phyloP scores from a whole-genome alignment of 257 asterid species.

The Primulina tabacum region DNA sequence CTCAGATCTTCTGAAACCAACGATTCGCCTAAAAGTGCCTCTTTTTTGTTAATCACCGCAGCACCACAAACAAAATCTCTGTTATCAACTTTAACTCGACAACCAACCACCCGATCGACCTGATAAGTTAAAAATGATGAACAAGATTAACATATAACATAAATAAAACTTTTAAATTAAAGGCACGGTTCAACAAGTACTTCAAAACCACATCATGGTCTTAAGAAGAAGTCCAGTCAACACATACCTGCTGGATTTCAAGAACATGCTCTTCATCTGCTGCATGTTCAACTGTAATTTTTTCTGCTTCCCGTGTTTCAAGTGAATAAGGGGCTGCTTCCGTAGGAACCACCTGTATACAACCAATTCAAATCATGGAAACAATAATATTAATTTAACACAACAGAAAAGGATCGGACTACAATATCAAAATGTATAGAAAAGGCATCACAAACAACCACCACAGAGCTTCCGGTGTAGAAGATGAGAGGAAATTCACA shows the following conservation, averaged over 20 bases:
- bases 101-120: constrained; percentile 91
- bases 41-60: constrained; percentile 33
- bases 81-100: constrained; percentile 58
- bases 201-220: constrained; percentile 18
- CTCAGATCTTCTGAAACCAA: background rate
- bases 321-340: constrained; percentile 36
- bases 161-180: background rate
- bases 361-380: constrained; percentile 20
- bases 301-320: constrained; percentile 31
- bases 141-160: constrained; percentile 10
- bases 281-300: constrained; percentile 30
- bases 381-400: background rate
- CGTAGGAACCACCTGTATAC: constrained; percentile 35
- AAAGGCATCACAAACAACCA: constrained; percentile 6
- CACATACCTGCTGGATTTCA: constrained; percentile 45
- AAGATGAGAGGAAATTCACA: background rate
- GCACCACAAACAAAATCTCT: constrained; percentile 23
- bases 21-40: constrained; percentile 35
- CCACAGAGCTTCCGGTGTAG: background rate
- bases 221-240: constrained; percentile 8
- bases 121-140: constrained; percentile 28
- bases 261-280: constrained; percentile 31
- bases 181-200: constrained; percentile 2
- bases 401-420: background rate
- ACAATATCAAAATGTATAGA: constrained; percentile 5